A percentile compares a stretch with the other conserved stretches of the same genome.
These are phyloP conservation scores for Moniliella sp. DNA, from an alignment of 1,284 basidiomycete species.

Conservation along the genomic window DNA sequence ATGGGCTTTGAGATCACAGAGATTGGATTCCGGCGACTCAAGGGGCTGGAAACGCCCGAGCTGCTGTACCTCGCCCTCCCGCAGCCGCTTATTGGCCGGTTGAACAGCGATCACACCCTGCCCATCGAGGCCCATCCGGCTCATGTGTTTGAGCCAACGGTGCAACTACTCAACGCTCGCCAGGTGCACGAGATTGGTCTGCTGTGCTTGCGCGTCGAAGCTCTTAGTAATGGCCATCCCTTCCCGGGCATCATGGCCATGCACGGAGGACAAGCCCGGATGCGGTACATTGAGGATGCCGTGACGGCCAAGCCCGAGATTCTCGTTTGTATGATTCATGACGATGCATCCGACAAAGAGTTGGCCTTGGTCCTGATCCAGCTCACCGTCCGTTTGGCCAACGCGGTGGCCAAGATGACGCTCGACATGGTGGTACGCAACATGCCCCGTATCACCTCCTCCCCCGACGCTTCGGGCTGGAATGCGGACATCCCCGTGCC, in stretches of 20 bases:
- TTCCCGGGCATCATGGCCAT: too few relatives aligned
- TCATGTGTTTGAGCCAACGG: slow-evolving; percentile 31
- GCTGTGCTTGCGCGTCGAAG: slow-evolving; percentile 62
- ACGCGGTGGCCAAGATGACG: slow-evolving; percentile 11
- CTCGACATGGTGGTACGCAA: too few relatives aligned
- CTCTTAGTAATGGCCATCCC: slow-evolving; percentile 48
- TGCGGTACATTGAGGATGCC: too few relatives aligned
- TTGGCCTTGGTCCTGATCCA: slow-evolving; percentile 17
- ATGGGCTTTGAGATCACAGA: slow-evolving; percentile 54
- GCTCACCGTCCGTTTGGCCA: slow-evolving; percentile 24
- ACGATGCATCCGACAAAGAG: slow-evolving; percentile 30
- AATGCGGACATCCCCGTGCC: too few relatives aligned
- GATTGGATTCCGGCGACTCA: slow-evolving; percentile 74
- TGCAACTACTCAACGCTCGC: slow-evolving; percentile 53
- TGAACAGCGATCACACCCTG: slow-evolving; percentile 31
- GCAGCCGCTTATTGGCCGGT: slow-evolving; percentile 52
- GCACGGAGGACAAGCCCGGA: too few relatives aligned
- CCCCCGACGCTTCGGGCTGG: too few relatives aligned
- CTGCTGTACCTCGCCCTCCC: slow-evolving; percentile 67
- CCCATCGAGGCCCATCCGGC: slow-evolving; percentile 36
- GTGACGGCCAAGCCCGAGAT: slow-evolving; percentile 25
- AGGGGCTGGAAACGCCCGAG: slow-evolving; percentile 62
- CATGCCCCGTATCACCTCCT: too few relatives aligned
- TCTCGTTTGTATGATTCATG: slow-evolving; percentile 19
- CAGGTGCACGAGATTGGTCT: slow-evolving; percentile 57